These are phyloP conservation scores for Trametes villosa DNA, from an alignment of 768 basidiomycete genomes.

Conservation along the genomic window DNA sequence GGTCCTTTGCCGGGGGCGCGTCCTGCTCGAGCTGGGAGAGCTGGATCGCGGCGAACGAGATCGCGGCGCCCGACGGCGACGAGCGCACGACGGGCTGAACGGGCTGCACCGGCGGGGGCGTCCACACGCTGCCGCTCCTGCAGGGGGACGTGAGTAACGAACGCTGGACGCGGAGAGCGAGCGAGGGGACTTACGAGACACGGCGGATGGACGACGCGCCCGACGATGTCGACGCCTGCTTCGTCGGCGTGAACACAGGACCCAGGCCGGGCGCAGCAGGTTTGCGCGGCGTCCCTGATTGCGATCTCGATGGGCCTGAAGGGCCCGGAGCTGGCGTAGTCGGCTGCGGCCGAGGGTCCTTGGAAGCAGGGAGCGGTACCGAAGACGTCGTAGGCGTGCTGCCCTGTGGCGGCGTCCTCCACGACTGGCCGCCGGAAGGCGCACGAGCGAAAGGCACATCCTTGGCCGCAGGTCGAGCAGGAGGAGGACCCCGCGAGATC, in stretches of 20 bases:
- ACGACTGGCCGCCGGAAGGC: constrained; percentile 11
- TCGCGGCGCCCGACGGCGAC: constrained; percentile 33
- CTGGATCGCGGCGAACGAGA: constrained; percentile 88
- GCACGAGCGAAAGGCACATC: not conserved
- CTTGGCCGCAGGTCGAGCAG: not conserved
- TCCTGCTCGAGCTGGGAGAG: constrained; percentile 68
- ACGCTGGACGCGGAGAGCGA: not conserved
- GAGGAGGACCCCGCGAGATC: constrained; percentile 8
- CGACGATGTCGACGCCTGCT: constrained; percentile 42
- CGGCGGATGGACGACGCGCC: constrained; percentile 42
- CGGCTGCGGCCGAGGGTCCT: not conserved
- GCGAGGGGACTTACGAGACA: constrained; percentile 50
- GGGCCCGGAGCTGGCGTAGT: not conserved
- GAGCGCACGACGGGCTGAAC: constrained; percentile 48
- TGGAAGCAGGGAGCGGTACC: not conserved
- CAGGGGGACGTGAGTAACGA: constrained; percentile 14
- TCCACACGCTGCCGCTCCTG: constrained; percentile 66
- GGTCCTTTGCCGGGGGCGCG: constrained; percentile 47
- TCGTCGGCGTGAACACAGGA: constrained; percentile 65
- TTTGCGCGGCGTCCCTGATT: constrained; percentile 31
- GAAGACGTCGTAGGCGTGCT: not conserved
- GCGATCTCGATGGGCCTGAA: constrained; percentile 1
- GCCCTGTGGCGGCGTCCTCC: constrained; percentile 19
- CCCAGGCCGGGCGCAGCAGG: constrained; percentile 51
- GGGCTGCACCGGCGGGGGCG: constrained; percentile 54